Conservation (phyloP, 2,329 filamentous ascomycete species). For the Fusarium scirpi region DNA sequence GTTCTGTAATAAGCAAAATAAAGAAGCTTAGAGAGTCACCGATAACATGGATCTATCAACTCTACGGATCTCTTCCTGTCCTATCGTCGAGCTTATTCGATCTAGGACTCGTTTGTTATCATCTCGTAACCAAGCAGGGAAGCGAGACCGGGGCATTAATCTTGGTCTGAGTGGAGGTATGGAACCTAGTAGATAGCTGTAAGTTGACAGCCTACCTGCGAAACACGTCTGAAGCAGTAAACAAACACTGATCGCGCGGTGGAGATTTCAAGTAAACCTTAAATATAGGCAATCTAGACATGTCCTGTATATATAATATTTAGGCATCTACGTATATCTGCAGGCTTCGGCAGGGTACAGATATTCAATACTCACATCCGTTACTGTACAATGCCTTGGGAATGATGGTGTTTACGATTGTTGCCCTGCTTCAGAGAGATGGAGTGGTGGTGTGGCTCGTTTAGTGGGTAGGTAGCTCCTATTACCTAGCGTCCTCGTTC, state of each 20-base stretch:
- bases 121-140: slow-evolving; percentile 14
- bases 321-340: not conserved
- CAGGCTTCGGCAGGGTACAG: too few relatives aligned
- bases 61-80: slow-evolving; percentile 32
- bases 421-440: not conserved
- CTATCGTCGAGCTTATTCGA: slow-evolving; percentile 26
- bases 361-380: not conserved
- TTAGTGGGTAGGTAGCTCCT: not conserved
- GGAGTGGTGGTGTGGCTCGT: slow-evolving; percentile 6
- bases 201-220: slow-evolving; percentile 13
- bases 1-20: not conserved
- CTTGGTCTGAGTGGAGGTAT: slow-evolving; percentile 1
- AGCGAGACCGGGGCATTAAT: slow-evolving; percentile 8
- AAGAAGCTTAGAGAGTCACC: slow-evolving; percentile 13
- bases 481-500: not conserved
- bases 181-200: not conserved
- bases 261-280: not conserved
- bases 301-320: not conserved
- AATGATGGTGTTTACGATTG: not conserved
- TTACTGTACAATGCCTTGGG: not conserved
- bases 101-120: slow-evolving; percentile 32
- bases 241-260: slow-evolving; percentile 11
- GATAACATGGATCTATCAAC: slow-evolving; percentile 38
- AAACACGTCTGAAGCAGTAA: slow-evolving; percentile 21
- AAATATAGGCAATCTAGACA: not conserved